These are phyloP conservation scores for Canavalia gladiata DNA, from an alignment of 306 rosid genomes.

Conservation along the genomic window DNA sequence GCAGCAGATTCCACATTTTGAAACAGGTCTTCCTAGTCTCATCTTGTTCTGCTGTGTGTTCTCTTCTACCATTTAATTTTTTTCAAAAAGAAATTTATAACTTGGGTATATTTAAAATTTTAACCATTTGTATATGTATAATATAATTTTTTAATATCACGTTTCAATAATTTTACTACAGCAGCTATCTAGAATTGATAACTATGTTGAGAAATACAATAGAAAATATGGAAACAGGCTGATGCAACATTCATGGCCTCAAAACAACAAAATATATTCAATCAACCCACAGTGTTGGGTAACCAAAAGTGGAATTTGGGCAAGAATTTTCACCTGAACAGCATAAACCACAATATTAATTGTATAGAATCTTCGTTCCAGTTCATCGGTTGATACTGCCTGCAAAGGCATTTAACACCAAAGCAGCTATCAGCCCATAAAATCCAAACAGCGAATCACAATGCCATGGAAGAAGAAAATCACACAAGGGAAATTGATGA, in stretches of 20 bases:
- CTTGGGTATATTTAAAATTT: too few relatives aligned
- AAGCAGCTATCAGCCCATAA: slow-evolving; percentile 19
- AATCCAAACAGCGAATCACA: slow-evolving; percentile 5
- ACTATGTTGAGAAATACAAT: not conserved
- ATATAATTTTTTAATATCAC: too few relatives aligned
- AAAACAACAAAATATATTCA: slow-evolving; percentile 26
- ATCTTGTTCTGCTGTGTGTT: too few relatives aligned
- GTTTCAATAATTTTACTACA: too few relatives aligned
- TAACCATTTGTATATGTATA: too few relatives aligned
- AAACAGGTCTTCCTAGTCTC: too few relatives aligned
- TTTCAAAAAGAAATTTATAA: too few relatives aligned
- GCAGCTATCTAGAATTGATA: too few relatives aligned
- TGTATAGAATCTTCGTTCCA: slow-evolving; percentile 82
- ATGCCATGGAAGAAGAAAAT: slow-evolving; percentile 14
- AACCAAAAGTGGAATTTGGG: slow-evolving; percentile 27
- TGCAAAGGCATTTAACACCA: slow-evolving; percentile 53
- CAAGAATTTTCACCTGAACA: slow-evolving; percentile 79
- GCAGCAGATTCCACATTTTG: too few relatives aligned
- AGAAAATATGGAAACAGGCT: not conserved
- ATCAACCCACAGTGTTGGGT: slow-evolving; percentile 10
- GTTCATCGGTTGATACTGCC: slow-evolving; percentile 95
- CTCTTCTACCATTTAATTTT: too few relatives aligned
- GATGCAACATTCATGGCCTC: slow-evolving; percentile 42
- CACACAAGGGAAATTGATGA: slow-evolving; percentile 14
- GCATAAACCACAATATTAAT: slow-evolving; percentile 82